A percentile compares a stretch with the other conserved stretches of the same genome.
Evolutionary conservation across 2,329 filamentous ascomycete species (phyloP).

Genomic region (Phialophora expanda): DNA sequence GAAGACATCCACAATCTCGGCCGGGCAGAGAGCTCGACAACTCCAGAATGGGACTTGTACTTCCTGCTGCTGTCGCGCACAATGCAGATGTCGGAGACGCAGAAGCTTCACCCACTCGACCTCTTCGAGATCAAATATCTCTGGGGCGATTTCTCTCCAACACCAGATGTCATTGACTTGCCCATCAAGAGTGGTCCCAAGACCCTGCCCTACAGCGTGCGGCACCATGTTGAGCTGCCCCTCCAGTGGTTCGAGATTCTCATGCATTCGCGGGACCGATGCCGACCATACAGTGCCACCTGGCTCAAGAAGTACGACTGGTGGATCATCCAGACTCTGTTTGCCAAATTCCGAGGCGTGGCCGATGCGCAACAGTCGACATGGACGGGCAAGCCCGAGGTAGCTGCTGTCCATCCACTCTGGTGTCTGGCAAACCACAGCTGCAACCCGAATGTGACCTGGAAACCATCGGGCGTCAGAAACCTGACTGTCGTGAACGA

Average conservation of each 20-base stretch:
- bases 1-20: constrained; percentile 62
- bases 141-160: constrained; percentile 64
- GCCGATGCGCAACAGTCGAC: constrained; percentile 82
- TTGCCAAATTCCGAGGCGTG: constrained; percentile 89
- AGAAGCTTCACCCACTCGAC: constrained; percentile 63
- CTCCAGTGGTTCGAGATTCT: constrained; percentile 64
- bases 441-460: constrained; percentile 91
- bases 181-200: constrained; percentile 26
- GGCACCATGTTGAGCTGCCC: constrained; percentile 63
- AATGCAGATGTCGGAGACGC: constrained; percentile 66
- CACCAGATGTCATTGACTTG: constrained; percentile 40
- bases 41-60: constrained; percentile 66
- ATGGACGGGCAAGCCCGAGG: constrained; percentile 81
- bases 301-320: constrained; percentile 51
- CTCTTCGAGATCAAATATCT: constrained; percentile 67
- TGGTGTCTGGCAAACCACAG: constrained; percentile 98
- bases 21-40: constrained; percentile 61
- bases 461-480: constrained; percentile 68
- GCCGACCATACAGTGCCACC: constrained; percentile 60
- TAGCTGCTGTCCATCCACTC: constrained; percentile 89
- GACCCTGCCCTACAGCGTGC: constrained; percentile 65
- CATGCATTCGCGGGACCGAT: constrained; percentile 42
- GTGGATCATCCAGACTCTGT: constrained; percentile 83
- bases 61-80: constrained; percentile 64
- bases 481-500: constrained; percentile 32